phyloP scores from a whole-genome alignment of 139 green algal species.

The Ulvella scutata region DNA sequence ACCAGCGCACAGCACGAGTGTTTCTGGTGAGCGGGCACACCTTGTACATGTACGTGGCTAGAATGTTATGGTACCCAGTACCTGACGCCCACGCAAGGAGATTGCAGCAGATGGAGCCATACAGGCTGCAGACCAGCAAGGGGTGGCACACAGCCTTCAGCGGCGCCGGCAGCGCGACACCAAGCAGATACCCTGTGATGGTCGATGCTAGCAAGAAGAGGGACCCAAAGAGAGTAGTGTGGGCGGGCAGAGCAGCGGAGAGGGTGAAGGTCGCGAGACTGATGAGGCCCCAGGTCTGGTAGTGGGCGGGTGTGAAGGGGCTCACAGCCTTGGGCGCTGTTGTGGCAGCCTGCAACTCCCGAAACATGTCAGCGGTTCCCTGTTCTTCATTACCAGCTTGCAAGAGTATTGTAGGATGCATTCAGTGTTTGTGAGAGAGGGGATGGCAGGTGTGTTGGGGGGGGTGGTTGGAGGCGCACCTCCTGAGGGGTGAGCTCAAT shows the following conservation, averaged over 20 bases:
- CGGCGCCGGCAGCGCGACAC: neutral
- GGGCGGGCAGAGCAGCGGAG: neutral
- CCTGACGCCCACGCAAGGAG: neutral
- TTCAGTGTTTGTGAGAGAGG: no score
- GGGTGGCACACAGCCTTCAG: neutral
- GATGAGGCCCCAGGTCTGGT: conserved; percentile 2
- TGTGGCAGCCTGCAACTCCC: neutral
- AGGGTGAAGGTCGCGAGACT: neutral
- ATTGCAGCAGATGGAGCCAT: neutral
- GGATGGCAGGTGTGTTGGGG: no score
- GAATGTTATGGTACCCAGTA: neutral
- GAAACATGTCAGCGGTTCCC: no score
- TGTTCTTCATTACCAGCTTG: no score
- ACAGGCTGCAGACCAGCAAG: neutral
- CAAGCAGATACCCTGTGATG: neutral
- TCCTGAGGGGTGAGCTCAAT: neutral
- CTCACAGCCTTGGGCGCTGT: neutral
- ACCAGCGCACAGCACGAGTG: no score
- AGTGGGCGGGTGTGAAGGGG: neutral
- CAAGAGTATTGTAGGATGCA: no score
- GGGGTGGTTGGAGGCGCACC: neutral
- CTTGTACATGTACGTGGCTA: neutral
- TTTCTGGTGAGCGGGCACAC: neutral
- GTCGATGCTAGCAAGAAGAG: neutral
- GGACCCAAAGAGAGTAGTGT: neutral